Evolutionary conservation across 2,329 filamentous ascomycete genomes (phyloP).

Genomic region (Westerdykella sp.): DNA sequence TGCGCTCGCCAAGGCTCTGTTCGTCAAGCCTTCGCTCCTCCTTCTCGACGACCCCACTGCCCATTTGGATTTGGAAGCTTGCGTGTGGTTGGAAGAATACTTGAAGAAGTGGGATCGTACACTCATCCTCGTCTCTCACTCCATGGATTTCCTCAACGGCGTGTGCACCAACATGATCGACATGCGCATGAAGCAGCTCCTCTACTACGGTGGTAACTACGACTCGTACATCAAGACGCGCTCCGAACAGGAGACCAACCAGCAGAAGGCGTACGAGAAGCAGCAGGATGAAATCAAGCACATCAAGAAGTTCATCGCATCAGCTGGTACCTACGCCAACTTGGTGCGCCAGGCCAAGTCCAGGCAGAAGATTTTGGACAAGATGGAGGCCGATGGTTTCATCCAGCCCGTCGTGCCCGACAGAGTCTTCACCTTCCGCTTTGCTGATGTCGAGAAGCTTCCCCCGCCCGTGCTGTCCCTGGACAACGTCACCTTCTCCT

Average conservation of each 20-base stretch:
- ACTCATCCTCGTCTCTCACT: slow-evolving; percentile 92
- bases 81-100: slow-evolving; percentile 99
- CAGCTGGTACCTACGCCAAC: slow-evolving; percentile 99
- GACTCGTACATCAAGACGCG: slow-evolving; percentile 94
- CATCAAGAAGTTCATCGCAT: slow-evolving; percentile 99
- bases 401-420: slow-evolving; percentile 85
- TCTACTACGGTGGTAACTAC: slow-evolving; percentile 99
- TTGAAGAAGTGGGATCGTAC: slow-evolving; percentile 99
- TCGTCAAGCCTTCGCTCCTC: slow-evolving; percentile 93
- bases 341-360: slow-evolving; percentile 98
- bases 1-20: slow-evolving; percentile 91
- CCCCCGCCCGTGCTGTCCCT: slow-evolving; percentile 94
- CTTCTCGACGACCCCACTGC: slow-evolving; percentile 97
- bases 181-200: slow-evolving; percentile 80
- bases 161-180: slow-evolving; percentile 98
- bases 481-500: slow-evolving; percentile 96
- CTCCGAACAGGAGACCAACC: slow-evolving; percentile 89
- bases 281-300: slow-evolving; percentile 98
- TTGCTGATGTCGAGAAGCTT: slow-evolving; percentile 98
- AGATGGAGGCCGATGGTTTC: slow-evolving; percentile 99
- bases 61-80: slow-evolving; percentile 98
- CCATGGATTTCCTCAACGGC: slow-evolving; percentile 98
- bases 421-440: slow-evolving; percentile 92
- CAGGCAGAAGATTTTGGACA: slow-evolving; percentile 98
- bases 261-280: slow-evolving; percentile 98